phyloP scores from a whole-genome alignment of 1,284 basidiomycete species.

The Cystobasidium sp. region DNA sequence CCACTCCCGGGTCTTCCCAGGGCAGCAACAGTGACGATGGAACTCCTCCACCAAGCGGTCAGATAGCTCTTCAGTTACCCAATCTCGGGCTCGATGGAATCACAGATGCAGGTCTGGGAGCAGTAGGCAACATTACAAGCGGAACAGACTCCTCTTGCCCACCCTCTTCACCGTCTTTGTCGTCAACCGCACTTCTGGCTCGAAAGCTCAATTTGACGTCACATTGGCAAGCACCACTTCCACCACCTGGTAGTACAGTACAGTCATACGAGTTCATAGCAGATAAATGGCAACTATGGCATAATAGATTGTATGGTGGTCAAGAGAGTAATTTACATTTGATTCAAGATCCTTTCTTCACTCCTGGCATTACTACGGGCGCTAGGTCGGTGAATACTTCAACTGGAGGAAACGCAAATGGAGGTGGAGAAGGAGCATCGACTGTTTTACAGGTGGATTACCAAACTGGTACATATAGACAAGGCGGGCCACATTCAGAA shows the following conservation, averaged over 20 bases:
- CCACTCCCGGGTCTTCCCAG: neutral
- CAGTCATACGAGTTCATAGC: constrained; percentile 49
- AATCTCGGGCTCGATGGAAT: neutral
- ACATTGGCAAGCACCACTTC: constrained; percentile 8
- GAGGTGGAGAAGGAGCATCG: neutral
- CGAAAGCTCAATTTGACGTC: neutral
- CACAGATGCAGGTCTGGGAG: neutral
- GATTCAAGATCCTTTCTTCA: constrained; percentile 13
- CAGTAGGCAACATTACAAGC: neutral
- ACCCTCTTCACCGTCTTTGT: neutral
- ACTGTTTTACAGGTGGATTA: constrained; percentile 17
- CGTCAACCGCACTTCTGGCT: neutral
- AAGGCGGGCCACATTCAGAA: neutral
- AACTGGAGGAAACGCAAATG: neutral
- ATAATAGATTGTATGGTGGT: constrained; percentile 26
- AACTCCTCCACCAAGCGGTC: neutral
- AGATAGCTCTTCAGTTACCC: neutral
- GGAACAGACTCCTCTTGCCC: neutral
- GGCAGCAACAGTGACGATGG: neutral
- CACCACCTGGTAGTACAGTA: constrained; percentile 6
- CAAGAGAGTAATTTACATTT: constrained; percentile 18
- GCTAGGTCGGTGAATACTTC: neutral
- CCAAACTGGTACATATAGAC: constrained; percentile 29
- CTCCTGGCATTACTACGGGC: neutral
- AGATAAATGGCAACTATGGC: constrained; percentile 49